Conservation (phyloP, 2,329 filamentous ascomycete genomes). For the Pseudofabraea citricarpa region DNA sequence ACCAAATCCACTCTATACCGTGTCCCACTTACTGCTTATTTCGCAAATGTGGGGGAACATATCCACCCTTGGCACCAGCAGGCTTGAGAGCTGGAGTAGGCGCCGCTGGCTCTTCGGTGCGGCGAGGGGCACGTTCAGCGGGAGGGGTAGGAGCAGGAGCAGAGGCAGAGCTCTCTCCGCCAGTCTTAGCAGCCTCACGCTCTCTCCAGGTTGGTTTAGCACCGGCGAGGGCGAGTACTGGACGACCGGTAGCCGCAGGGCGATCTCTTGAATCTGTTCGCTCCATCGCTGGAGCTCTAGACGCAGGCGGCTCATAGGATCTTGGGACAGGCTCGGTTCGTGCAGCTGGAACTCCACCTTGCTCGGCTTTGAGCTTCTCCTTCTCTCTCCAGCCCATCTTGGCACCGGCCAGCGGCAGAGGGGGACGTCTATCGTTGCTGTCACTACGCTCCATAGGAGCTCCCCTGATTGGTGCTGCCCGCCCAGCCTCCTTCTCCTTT, state of each 20-base stretch:
- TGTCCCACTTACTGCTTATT: constrained; percentile 26
- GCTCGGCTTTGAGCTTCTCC: constrained; percentile 45
- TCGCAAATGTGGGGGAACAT: constrained; percentile 46
- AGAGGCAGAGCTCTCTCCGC: constrained; percentile 22
- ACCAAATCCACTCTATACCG: no score
- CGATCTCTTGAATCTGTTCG: constrained; percentile 38
- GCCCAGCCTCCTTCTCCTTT: constrained; percentile 52
- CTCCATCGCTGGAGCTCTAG: constrained; percentile 27
- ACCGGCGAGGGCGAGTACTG: constrained; percentile 49
- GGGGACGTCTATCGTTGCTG: constrained; percentile 51
- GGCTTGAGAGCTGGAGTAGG: constrained; percentile 40
- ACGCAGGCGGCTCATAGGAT: constrained; percentile 11
- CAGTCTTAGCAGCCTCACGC: constrained; percentile 45
- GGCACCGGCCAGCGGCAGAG: constrained; percentile 54
- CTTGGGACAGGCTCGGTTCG: constrained; percentile 13
- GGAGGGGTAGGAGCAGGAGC: constrained; percentile 21
- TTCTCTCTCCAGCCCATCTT: constrained; percentile 72
- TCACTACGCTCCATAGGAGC: constrained; percentile 41
- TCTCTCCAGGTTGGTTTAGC: constrained; percentile 54
- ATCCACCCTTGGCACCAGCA: constrained; percentile 52
- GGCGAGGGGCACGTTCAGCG: constrained; percentile 38
- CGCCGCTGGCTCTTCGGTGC: constrained; percentile 35
- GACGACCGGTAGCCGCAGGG: constrained; percentile 40
- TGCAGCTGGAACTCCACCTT: constrained; percentile 21
- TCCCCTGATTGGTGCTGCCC: constrained; percentile 35